phyloP scores from a whole-genome alignment of 2,329 filamentous ascomycete species.

The Macrophomina pseudophaseolina region DNA sequence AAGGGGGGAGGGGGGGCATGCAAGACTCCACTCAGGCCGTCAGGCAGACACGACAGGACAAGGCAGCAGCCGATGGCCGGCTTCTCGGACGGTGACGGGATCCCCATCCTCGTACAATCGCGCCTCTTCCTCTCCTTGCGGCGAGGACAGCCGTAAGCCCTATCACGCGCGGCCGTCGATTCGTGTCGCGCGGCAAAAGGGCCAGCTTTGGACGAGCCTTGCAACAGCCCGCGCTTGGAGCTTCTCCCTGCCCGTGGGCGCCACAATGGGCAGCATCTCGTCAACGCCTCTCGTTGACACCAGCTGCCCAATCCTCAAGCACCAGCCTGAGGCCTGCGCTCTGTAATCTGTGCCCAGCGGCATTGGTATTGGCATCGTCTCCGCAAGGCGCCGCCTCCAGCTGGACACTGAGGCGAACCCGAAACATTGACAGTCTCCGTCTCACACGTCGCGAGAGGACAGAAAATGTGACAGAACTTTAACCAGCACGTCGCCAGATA shows the following conservation, averaged over 20 bases:
- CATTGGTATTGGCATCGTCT: conserved; percentile 5
- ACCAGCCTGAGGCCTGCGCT: background rate
- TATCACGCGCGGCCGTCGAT: background rate
- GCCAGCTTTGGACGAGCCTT: background rate
- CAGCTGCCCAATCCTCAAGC: background rate
- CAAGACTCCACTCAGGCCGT: background rate
- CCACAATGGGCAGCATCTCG: background rate
- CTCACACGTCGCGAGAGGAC: conserved; percentile 17
- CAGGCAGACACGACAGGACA: conserved; percentile 10
- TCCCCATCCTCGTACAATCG: background rate
- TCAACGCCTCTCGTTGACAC: background rate
- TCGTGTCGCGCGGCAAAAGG: conserved; percentile 20
- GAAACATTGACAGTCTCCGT: conserved; percentile 25
- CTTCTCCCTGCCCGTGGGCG: background rate
- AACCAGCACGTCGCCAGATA: conserved; percentile 18
- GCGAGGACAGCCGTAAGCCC: background rate
- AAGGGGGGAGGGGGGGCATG: background rate
- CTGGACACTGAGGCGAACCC: conserved; percentile 21
- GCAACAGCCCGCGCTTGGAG: conserved; percentile 6
- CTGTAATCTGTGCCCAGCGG: background rate
- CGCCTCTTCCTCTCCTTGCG: conserved; percentile 2
- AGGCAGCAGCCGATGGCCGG: conserved; percentile 1
- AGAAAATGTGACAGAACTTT: conserved; percentile 23
- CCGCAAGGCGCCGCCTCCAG: conserved; percentile 13
- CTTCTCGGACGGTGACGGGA: background rate